Evolutionary conservation across 192 early-diverging fungal genomes (phyloP), one percentile per base, ranked within the genome.

Genomic region (Geosiphon pyriformis): DNA sequence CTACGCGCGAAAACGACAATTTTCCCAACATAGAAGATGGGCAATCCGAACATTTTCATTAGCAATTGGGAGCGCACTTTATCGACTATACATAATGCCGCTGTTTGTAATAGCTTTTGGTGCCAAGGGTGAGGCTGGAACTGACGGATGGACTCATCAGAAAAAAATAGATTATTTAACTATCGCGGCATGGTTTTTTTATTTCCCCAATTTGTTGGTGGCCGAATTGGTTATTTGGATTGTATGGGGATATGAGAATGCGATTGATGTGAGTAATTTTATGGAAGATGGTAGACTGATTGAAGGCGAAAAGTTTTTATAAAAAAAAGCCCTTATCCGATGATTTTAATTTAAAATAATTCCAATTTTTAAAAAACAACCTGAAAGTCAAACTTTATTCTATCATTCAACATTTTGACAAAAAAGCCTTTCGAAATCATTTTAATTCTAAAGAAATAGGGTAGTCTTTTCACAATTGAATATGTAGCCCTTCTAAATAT

Each of bases 11-110:
- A 20, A 29, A 20, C 20, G 27, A 55, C 18, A 55, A 20, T 26
- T 55, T 29, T 12, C 12, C 25, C 20, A 1, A 20, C 53, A 55
- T 29, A 55, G 23, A 55, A 12, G 53, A 55, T 55, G 53, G 53
- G 53, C 53, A 12, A 23, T 55, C 12, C 20, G 53, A 55, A 55
- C 53, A 29, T 23, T 55, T 55, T 12, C 53, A 20, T 29, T 55
- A 11, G 53, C 22, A 12, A 55, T 55, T 23, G 53, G 53, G 27
- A 27, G 22, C 25, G 53, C 18, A 55, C 25, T 55, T 12, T 55
- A 55, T 55, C 20, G 53, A 12, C 12, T 55, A 12, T 55, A 55
- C 2, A 23, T 55, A 29, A 27, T 29, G 1, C 53, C 53, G 23
- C 1, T 55, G 27, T 55, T 55, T 23, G 11, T 23, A 1, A 0